Evolutionary conservation across 2,329 filamentous ascomycete genomes (phyloP).

Genomic region (Didymellaceae sp.): DNA sequence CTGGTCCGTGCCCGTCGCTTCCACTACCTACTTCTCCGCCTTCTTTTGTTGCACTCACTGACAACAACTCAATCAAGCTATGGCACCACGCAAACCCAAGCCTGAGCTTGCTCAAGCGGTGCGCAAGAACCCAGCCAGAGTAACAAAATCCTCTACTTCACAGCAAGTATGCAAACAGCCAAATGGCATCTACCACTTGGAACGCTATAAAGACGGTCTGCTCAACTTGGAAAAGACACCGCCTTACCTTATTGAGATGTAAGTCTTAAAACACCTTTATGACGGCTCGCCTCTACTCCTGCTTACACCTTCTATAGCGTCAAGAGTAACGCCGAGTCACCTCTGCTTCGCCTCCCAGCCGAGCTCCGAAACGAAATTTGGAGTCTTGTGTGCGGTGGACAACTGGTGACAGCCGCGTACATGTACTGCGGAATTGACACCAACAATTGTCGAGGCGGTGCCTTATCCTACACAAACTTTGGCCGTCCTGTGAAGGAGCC

Average conservation of each 20-base stretch:
- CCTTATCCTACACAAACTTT: background rate
- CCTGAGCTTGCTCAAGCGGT: background rate
- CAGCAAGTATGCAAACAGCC: background rate
- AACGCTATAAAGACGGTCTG: background rate
- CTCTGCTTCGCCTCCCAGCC: conserved; percentile 1
- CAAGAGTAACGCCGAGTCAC: background rate
- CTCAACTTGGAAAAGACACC: conserved; percentile 5
- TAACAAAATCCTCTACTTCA: background rate
- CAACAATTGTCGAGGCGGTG: background rate
- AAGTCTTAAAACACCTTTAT: background rate
- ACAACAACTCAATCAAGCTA: background rate
- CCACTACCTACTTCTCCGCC: background rate
- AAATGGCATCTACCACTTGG: background rate
- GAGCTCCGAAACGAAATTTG: conserved; percentile 7
- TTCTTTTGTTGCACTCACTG: background rate
- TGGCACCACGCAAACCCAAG: background rate
- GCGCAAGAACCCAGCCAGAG: no score
- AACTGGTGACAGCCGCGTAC: background rate
- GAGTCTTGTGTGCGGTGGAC: background rate
- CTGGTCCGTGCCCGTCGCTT: no score
- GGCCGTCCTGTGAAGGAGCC: background rate
- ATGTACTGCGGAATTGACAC: background rate
- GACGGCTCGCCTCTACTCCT: background rate
- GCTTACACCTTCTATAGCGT: background rate
- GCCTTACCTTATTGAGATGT: background rate